Evolutionary conservation across 495 filamentous ascomycete species (phyloP).

Genomic region (Parmelia sp.): DNA sequence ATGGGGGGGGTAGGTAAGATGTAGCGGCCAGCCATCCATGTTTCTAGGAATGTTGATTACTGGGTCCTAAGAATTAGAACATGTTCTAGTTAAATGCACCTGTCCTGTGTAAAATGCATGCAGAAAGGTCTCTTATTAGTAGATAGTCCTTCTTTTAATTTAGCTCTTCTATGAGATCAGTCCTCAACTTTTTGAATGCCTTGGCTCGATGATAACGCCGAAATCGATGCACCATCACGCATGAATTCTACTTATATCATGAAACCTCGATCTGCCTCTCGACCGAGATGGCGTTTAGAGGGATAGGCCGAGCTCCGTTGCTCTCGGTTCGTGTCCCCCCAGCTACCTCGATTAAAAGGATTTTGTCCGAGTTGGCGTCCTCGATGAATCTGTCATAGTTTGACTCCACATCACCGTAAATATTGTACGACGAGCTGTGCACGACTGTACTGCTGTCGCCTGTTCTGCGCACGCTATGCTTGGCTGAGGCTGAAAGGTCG

Average conservation of each 20-base stretch:
- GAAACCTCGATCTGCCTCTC: not conserved
- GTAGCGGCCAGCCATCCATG: too few relatives aligned
- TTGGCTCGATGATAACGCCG: not conserved
- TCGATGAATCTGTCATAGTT: not conserved
- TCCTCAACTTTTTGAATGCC: not conserved
- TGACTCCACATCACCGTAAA: not conserved
- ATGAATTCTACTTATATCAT: not conserved
- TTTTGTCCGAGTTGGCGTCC: not conserved
- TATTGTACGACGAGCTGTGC: not conserved
- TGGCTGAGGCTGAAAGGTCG: constrained; percentile 21
- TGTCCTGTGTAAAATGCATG: too few relatives aligned
- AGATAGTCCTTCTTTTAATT: too few relatives aligned
- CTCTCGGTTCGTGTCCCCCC: not conserved
- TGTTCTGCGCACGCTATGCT: not conserved
- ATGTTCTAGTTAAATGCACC: too few relatives aligned
- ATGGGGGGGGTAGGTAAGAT: too few relatives aligned
- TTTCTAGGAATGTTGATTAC: too few relatives aligned
- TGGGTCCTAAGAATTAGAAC: too few relatives aligned
- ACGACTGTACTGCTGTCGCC: not conserved
- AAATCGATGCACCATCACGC: not conserved
- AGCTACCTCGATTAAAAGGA: not conserved
- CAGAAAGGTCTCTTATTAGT: too few relatives aligned
- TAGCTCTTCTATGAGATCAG: too few relatives aligned
- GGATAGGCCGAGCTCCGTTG: not conserved
- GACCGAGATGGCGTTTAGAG: not conserved